These are phyloP conservation scores for Stenocarpella maydis DNA, from an alignment of 2,329 filamentous ascomycete species.

Conservation along the genomic window DNA sequence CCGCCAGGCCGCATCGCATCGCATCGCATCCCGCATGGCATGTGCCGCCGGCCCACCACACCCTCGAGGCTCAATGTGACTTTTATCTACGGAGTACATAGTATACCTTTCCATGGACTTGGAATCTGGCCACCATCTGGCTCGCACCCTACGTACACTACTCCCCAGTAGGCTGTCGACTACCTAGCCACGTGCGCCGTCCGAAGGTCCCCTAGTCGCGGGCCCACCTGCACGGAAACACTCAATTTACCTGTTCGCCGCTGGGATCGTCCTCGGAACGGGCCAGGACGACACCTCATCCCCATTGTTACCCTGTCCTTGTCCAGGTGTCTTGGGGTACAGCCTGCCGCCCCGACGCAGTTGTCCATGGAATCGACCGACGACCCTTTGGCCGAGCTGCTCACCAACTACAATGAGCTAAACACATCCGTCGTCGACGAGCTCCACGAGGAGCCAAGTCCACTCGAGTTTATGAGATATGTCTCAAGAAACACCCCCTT, in stretches of 20 bases:
- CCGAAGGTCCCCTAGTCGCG: neutral
- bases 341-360: neutral
- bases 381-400: constrained; percentile 61
- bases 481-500: constrained; percentile 80
- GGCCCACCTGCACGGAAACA: neutral
- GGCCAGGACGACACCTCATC: neutral
- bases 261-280: neutral
- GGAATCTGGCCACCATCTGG: constrained; percentile 27
- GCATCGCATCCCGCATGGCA: constrained; percentile 3
- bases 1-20: neutral
- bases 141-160: neutral
- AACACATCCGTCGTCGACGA: constrained; percentile 69
- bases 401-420: constrained; percentile 77
- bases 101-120: constrained; percentile 4
- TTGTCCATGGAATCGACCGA: constrained; percentile 31
- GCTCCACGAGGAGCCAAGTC: constrained; percentile 70
- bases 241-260: neutral
- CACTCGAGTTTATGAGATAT: constrained; percentile 82
- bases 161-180: neutral
- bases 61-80: neutral
- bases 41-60: neutral
- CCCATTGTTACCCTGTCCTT: neutral
- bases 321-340: neutral
- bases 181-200: constrained; percentile 21
- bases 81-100: constrained; percentile 22